These are phyloP conservation scores for Daldinia childiae DNA, from an alignment of 495 filamentous ascomycete species.

Conservation along the genomic window DNA sequence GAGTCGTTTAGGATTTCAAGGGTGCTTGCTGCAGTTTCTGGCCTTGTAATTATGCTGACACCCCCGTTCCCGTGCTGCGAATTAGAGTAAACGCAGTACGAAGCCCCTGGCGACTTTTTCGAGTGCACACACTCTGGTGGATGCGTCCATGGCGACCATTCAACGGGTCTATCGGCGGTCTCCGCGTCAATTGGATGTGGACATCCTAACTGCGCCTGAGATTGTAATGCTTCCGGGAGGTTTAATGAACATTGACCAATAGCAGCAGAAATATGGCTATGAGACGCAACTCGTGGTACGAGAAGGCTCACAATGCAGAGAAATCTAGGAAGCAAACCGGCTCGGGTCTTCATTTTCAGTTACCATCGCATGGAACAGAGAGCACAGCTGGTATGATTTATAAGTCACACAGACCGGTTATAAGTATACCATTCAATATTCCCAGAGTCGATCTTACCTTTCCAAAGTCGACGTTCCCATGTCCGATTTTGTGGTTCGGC, in stretches of 20 bases:
- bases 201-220: constrained; percentile 35
- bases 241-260: constrained; percentile 22
- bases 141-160: constrained; percentile 53
- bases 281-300: background rate
- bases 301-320: constrained; percentile 13
- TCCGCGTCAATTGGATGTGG: constrained; percentile 39
- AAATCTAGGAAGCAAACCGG: background rate
- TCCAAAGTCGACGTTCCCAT: constrained; percentile 4
- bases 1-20: constrained; percentile 42
- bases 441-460: constrained; percentile 25
- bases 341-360: constrained; percentile 25
- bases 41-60: constrained; percentile 50
- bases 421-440: constrained; percentile 9
- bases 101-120: constrained; percentile 14
- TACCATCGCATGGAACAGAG: constrained; percentile 6
- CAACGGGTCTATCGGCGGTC: constrained; percentile 23
- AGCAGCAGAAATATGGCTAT: constrained; percentile 6
- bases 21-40: constrained; percentile 45
- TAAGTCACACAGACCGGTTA: background rate
- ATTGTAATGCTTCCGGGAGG: constrained; percentile 26
- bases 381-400: background rate
- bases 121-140: constrained; percentile 44
- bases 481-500: constrained; percentile 13
- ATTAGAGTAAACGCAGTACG: constrained; percentile 54
- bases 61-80: constrained; percentile 49